Percentiles rank a stretch among this genome's conserved stretches.
Conservation (phyloP, 345 rosid genomes). For the Cardamine chenopodiifolia region DNA sequence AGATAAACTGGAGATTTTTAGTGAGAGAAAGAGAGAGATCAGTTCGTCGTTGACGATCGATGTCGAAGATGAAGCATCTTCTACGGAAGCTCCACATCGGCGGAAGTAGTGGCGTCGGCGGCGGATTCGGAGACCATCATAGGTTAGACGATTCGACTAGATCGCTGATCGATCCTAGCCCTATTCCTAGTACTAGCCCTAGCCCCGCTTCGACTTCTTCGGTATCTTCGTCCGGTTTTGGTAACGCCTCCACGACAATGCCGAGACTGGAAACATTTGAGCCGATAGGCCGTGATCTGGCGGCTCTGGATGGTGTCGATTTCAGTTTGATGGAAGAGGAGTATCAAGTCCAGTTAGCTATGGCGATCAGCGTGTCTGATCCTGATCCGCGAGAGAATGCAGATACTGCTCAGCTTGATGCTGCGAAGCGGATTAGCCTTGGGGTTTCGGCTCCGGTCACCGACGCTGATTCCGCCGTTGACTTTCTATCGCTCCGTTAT, state of each 20-base stretch:
- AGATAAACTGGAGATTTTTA: slow-evolving; percentile 30
- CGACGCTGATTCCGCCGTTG: slow-evolving; percentile 54
- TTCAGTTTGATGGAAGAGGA: slow-evolving; percentile 87
- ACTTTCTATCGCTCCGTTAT: slow-evolving; percentile 77
- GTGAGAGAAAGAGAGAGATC: slow-evolving; percentile 42
- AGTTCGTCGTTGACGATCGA: slow-evolving; percentile 70
- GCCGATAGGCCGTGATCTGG: slow-evolving; percentile 51
- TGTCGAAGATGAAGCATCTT: slow-evolving; percentile 96
- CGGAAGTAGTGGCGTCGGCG: slow-evolving; percentile 77
- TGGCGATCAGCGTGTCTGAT: slow-evolving; percentile 96
- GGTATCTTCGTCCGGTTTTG: slow-evolving; percentile 49
- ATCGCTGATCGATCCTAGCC: slow-evolving; percentile 51
- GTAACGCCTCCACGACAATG: slow-evolving; percentile 44
- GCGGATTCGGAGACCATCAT: slow-evolving; percentile 64
- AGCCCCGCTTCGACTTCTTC: slow-evolving; percentile 41
- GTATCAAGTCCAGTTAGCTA: slow-evolving; percentile 90
- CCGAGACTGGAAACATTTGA: slow-evolving; percentile 59
- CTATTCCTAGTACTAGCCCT: slow-evolving; percentile 48
- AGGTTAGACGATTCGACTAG: slow-evolving; percentile 47
- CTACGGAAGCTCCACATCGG: slow-evolving; percentile 93
- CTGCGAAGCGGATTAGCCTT: slow-evolving; percentile 93
- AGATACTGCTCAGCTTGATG: slow-evolving; percentile 92
- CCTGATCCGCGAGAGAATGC: slow-evolving; percentile 65
- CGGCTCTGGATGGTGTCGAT: slow-evolving; percentile 50
- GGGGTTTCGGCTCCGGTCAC: slow-evolving; percentile 60